phyloP scores from a whole-genome alignment of 768 basidiomycete species.

The Tricholomella constricta region DNA sequence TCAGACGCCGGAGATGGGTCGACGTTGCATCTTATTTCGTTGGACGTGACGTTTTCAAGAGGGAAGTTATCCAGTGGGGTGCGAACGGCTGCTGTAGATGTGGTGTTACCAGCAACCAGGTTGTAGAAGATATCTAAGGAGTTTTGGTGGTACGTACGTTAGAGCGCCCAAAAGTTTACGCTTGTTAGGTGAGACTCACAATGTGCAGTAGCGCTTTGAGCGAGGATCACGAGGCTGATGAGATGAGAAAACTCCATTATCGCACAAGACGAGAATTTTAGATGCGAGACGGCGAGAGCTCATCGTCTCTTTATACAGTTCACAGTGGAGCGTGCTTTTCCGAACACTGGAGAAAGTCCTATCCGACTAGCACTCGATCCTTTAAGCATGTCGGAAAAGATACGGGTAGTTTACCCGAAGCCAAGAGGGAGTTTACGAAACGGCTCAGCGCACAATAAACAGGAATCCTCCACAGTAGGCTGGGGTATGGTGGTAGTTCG shows the following conservation, averaged over 20 bases:
- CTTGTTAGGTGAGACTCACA: conserved; percentile 9
- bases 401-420: no score
- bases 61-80: conserved; percentile 42
- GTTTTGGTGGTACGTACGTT: background rate
- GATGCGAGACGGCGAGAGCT: background rate
- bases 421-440: no score
- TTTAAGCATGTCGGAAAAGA: background rate
- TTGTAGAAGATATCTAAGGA: conserved; percentile 32
- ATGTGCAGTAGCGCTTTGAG: conserved; percentile 16
- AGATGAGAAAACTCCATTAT: conserved; percentile 26
- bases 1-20: conserved; percentile 31
- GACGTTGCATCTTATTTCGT: conserved; percentile 40
- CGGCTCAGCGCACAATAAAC: no score
- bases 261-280: background rate
- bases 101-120: conserved; percentile 25
- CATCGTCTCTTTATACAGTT: background rate
- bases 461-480: no score
- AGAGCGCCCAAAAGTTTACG: no score
- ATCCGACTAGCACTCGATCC: background rate
- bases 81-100: conserved; percentile 33
- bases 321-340: background rate
- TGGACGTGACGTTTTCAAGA: conserved; percentile 38
- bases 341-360: background rate
- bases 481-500: no score
- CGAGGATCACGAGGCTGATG: conserved; percentile 20